Base-by-base conservation (phyloP, 2,329 filamentous ascomycete genomes). In the Parastagonospora nodorum region DNA sequence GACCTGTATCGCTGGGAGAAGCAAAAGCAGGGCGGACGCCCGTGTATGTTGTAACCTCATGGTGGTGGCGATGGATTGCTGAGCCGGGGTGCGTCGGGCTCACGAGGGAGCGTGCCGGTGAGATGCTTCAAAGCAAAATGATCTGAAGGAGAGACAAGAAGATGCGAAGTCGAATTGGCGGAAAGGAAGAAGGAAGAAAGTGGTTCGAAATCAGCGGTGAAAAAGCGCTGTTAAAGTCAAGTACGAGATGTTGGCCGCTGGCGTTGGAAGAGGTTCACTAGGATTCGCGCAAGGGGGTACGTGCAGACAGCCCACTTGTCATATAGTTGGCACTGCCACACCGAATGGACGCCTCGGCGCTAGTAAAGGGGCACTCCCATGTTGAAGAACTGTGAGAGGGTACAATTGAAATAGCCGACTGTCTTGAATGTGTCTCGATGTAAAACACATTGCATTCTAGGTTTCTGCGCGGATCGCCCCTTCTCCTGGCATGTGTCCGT, bases 1-100 rank as follows among this genome's bases (percentile, higher is more conserved):
- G 31, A 79, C 80, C 28, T 84, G 82, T 32, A 87, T 73, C 1
- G 87, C 78, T 32, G 89, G 80, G 30, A 89, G 76, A 42, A 89
- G 72, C 19, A 88, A 71, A 37, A 73, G 58, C 43, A 72, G 57
- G 31, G 63, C 55, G 28, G 83, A 78, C 48, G 80, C 81, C 53
- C 78, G 77, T 48, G 74, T 75, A 55, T 78, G 78, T 73, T 79
- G 79, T 63, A 88, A 74, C 74, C 80, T 85, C 86, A 89, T 89
- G 60, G 61, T 65, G 67, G 45, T 51, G 60, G 50, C 30, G 56
- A 50, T 45, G 37, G n/a, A 44, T 35, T 48, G 51, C 44, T 45
- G 41, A 51, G 45, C 49, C 55, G 48, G 50, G 51, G 43, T 48
- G 41, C 16, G 32, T 32, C 38, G 51, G 42, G n/a, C 35, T 40